Percentiles rank a stretch among this genome's conserved stretches.
Evolutionary conservation across 805 yeast genomes (phyloP).

Genomic region (Nakazawaea peltata): DNA sequence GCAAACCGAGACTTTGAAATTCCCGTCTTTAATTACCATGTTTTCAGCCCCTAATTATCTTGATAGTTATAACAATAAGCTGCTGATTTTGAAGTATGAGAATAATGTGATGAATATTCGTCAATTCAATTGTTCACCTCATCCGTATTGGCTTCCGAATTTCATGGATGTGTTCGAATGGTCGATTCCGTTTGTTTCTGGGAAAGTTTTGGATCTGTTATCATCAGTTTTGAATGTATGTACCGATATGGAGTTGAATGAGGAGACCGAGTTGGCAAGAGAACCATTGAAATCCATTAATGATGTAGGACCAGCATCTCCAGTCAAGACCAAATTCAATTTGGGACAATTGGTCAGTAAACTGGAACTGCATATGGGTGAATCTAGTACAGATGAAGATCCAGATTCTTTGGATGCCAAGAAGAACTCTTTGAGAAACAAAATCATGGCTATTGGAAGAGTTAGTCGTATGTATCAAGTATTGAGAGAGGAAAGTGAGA

Average conservation of each 20-base stretch:
- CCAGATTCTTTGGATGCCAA: conserved; percentile 21
- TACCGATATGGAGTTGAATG: conserved; percentile 88
- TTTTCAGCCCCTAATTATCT: conserved; percentile 94
- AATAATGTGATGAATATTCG: conserved; percentile 90
- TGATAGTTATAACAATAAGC: conserved; percentile 89
- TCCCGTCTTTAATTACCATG: conserved; percentile 84
- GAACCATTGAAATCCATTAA: conserved; percentile 26
- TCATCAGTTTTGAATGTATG: conserved; percentile 86
- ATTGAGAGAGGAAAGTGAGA: conserved; percentile 81
- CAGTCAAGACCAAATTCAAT: conserved; percentile 19
- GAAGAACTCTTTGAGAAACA: conserved; percentile 58
- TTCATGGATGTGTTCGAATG: conserved; percentile 97
- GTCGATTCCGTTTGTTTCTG: conserved; percentile 97
- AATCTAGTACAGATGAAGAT: conserved; percentile 7
- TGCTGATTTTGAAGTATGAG: conserved; percentile 89
- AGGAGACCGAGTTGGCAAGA: conserved; percentile 50
- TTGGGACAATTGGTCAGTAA: conserved; percentile 1
- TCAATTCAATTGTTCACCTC: conserved; percentile 88
- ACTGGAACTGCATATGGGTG: neutral
- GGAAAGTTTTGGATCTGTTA: conserved; percentile 89
- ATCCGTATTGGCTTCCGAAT: conserved; percentile 95
- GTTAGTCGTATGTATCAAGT: conserved; percentile 89
- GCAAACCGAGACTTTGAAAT: conserved; percentile 74
- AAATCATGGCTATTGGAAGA: conserved; percentile 93
- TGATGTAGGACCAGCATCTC: conserved; percentile 15